These are phyloP conservation scores for Blastobotrys chiropterorum DNA, from an alignment of 805 yeast species.

Conservation along the genomic window DNA sequence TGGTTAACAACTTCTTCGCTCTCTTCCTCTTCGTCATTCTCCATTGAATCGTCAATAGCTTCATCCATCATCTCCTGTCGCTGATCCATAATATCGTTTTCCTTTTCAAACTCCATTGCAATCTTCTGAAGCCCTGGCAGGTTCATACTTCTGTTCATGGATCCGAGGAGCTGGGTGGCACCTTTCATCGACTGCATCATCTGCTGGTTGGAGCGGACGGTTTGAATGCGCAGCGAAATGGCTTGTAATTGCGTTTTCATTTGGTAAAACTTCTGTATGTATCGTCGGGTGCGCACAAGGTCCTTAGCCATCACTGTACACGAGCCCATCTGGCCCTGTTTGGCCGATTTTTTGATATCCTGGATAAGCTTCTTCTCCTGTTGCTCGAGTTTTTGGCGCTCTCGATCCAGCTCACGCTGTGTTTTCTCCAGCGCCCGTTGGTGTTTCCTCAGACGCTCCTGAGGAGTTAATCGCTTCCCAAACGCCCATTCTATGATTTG, in stretches of 20 bases:
- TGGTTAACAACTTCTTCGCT: constrained; percentile 85
- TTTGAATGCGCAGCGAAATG: constrained; percentile 81
- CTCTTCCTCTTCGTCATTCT: constrained; percentile 72
- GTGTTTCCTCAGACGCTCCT: constrained; percentile 88
- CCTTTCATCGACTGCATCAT: constrained; percentile 94
- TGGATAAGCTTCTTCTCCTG: constrained; percentile 84
- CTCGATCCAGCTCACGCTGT: constrained; percentile 88
- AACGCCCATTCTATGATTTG: constrained; percentile 88
- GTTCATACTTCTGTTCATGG: constrained; percentile 88
- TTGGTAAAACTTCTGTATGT: constrained; percentile 78
- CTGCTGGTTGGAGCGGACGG: constrained; percentile 89
- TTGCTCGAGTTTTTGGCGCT: constrained; percentile 73
- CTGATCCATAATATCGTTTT: constrained; percentile 96
- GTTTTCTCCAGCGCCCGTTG: constrained; percentile 93
- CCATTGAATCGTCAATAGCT: constrained; percentile 95
- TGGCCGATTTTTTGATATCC: constrained; percentile 90
- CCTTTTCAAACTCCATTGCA: constrained; percentile 91
- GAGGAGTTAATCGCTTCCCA: constrained; percentile 90
- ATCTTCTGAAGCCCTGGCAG: constrained; percentile 82
- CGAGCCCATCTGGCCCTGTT: constrained; percentile 79
- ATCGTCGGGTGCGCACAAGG: constrained; percentile 75
- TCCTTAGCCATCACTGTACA: constrained; percentile 96
- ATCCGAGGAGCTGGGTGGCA: constrained; percentile 65
- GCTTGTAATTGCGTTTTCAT: constrained; percentile 97
- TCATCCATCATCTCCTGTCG: constrained; percentile 99